phyloP scores from a whole-genome alignment of 2,329 filamentous ascomycete species.

The Neonectria magnoliae region DNA sequence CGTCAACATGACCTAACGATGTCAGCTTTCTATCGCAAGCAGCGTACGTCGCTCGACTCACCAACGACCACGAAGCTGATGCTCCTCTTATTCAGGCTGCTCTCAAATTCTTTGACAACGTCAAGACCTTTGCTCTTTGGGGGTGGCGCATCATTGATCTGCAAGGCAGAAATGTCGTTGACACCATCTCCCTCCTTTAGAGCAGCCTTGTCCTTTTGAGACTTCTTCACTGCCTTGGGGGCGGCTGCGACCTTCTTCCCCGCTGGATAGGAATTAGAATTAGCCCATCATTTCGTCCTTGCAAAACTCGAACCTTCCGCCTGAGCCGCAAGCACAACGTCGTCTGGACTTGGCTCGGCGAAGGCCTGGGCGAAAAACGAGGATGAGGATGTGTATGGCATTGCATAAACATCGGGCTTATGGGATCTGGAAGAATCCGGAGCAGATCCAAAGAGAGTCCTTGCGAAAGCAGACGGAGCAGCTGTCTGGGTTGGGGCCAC shows the following conservation, averaged over 20 bases:
- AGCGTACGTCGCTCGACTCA: conserved; percentile 52
- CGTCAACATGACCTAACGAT: conserved; percentile 86
- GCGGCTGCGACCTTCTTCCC: conserved; percentile 59
- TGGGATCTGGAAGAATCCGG: conserved; percentile 41
- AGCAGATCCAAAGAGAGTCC: conserved; percentile 60
- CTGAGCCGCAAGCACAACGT: conserved; percentile 87
- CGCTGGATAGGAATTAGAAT: conserved; percentile 65
- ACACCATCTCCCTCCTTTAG: conserved; percentile 39
- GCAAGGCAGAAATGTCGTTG: conserved; percentile 47
- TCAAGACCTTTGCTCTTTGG: conserved; percentile 83
- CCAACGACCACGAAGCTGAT: conserved; percentile 94
- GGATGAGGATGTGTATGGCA: conserved; percentile 62
- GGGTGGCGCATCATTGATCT: conserved; percentile 63
- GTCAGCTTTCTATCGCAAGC: conserved; percentile 13
- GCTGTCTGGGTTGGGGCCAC: conserved; percentile 17
- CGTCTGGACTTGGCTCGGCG: conserved; percentile 88
- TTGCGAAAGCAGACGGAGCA: conserved; percentile 66
- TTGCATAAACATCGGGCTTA: conserved; percentile 49
- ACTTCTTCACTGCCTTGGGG: conserved; percentile 51
- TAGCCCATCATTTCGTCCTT: conserved; percentile 59
- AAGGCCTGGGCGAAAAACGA: conserved; percentile 71
- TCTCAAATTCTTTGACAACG: conserved; percentile 83
- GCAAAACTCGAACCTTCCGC: conserved; percentile 81
- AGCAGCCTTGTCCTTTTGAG: conserved; percentile 49
- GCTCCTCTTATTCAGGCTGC: conserved; percentile 78